Conservation (phyloP, 2,329 filamentous ascomycete genomes). For the Metarhizium humberi region DNA sequence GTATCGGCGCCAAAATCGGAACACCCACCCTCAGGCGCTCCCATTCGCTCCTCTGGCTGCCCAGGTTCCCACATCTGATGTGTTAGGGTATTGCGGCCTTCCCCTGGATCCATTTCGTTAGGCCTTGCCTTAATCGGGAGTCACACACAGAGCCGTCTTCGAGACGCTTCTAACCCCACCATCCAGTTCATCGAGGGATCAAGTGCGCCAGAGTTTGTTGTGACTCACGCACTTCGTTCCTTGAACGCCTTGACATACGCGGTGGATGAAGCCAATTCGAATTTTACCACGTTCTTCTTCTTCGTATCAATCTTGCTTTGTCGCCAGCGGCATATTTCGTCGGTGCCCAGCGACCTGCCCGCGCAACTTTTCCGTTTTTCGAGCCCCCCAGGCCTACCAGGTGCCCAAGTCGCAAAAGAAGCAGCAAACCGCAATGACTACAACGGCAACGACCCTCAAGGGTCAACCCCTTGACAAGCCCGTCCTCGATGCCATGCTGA, state of each 20-base stretch:
- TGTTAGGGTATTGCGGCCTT: neutral
- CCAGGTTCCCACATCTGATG: neutral
- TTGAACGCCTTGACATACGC: slow-evolving; percentile 4
- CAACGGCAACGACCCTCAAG: slow-evolving; percentile 64
- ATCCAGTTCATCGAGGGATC: slow-evolving; percentile 8
- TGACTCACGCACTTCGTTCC: slow-evolving; percentile 17
- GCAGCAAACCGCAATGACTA: slow-evolving; percentile 29
- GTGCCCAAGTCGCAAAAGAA: slow-evolving; percentile 16
- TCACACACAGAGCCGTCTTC: neutral
- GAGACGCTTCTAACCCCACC: slow-evolving; percentile 11
- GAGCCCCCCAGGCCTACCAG: slow-evolving; percentile 20
- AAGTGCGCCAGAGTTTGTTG: slow-evolving; percentile 14
- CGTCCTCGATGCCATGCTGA: slow-evolving; percentile 74
- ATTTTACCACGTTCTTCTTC: slow-evolving; percentile 7
- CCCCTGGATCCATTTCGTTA: neutral
- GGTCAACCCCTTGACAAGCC: slow-evolving; percentile 82
- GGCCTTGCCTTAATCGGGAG: slow-evolving; percentile 1
- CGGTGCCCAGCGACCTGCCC: slow-evolving; percentile 11
- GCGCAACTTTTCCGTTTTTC: slow-evolving; percentile 20
- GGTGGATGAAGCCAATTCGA: slow-evolving; percentile 19
- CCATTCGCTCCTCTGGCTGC: no score
- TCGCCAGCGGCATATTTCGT: slow-evolving; percentile 7
- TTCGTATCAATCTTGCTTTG: slow-evolving; percentile 4
- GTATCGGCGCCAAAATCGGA: neutral
- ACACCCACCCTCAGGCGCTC: neutral